These are phyloP conservation scores for Anisodus tanguticus DNA, from an alignment of 257 asterid species.

Conservation along the genomic window DNA sequence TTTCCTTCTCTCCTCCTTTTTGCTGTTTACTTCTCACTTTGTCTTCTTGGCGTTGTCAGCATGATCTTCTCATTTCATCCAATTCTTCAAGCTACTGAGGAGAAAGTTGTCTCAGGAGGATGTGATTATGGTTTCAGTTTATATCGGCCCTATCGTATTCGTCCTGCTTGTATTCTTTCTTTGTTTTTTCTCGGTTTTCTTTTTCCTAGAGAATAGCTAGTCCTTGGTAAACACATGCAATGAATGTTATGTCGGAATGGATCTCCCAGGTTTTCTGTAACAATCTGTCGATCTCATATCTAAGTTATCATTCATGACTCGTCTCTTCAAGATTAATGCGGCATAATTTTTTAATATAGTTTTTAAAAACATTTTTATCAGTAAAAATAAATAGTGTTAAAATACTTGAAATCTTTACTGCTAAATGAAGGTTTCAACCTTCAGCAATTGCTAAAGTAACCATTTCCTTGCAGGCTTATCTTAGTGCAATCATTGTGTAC, in stretches of 20 bases:
- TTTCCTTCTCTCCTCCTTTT: background rate
- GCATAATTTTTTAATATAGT: background rate
- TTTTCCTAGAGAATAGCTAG: background rate
- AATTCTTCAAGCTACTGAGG: background rate
- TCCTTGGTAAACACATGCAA: background rate
- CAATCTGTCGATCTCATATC: background rate
- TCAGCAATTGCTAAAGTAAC: conserved; percentile 17
- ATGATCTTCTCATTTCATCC: background rate
- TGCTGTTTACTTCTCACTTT: conserved; percentile 6
- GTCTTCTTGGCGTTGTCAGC: background rate
- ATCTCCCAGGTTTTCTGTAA: background rate
- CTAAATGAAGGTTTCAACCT: conserved; percentile 15
- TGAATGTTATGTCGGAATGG: background rate
- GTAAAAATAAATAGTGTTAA: background rate
- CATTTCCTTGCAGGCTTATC: conserved; percentile 80
- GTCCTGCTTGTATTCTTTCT: conserved; percentile 12
- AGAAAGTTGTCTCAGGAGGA: background rate
- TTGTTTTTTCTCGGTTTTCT: background rate
- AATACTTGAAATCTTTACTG: background rate
- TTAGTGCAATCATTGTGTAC: conserved; percentile 91
- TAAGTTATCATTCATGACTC: background rate
- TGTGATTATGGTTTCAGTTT: background rate
- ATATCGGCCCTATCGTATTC: background rate
- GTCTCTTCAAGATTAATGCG: background rate
- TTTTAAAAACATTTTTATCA: background rate